These are phyloP conservation scores for Rosa lucieae DNA, from an alignment of 306 rosid genomes.

Conservation along the genomic window DNA sequence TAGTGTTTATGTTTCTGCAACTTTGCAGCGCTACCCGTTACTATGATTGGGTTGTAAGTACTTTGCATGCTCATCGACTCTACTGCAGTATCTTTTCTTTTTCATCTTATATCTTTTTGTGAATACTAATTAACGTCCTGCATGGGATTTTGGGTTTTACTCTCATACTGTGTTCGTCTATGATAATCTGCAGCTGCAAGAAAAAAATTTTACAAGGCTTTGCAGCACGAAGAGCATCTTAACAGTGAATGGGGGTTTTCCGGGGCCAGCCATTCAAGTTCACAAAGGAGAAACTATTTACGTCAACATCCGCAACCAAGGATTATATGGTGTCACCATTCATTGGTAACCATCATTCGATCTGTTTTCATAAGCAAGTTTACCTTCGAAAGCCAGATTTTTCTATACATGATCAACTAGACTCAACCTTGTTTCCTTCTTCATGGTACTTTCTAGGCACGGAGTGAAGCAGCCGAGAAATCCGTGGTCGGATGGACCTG, in stretches of 20 bases:
- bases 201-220: constrained; percentile 18
- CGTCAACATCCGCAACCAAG: constrained; percentile 29
- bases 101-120: too few relatives aligned
- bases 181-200: constrained; percentile 8
- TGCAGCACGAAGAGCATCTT: constrained; percentile 32
- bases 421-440: neutral
- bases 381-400: neutral
- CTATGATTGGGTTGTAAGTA: constrained; percentile 17
- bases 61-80: neutral
- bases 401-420: neutral
- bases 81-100: neutral
- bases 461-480: constrained; percentile 34
- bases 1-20: neutral
- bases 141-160: neutral
- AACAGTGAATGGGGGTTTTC: constrained; percentile 29
- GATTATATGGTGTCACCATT: constrained; percentile 29
- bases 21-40: neutral
- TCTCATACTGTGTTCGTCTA: neutral
- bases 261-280: constrained; percentile 31
- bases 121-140: neutral
- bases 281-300: constrained; percentile 19
- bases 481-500: constrained; percentile 34
- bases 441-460: constrained; percentile 16
- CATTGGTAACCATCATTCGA: constrained; percentile 23
- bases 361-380: neutral